phyloP scores from a whole-genome alignment of 1,284 basidiomycete genomes.

The Leccinum griseonigrum region DNA sequence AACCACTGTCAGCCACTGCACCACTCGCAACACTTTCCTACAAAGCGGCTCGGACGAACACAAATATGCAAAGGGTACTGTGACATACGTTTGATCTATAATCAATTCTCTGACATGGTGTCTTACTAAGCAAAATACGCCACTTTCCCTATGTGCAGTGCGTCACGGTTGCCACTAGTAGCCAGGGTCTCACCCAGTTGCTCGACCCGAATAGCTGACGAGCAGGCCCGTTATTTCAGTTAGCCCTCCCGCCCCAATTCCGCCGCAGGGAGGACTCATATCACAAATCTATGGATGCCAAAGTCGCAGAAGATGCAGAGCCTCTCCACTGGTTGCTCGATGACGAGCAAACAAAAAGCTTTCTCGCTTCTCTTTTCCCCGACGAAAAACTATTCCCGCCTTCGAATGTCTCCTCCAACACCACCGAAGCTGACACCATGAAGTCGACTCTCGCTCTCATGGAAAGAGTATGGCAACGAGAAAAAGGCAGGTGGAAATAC shows the following conservation, averaged over 20 bases:
- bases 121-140: neutral
- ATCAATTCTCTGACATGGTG: neutral
- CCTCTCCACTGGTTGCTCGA: constrained; percentile 1
- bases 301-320: neutral
- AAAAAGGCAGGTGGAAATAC: neutral
- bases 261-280: neutral
- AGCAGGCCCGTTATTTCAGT: too few species aligned
- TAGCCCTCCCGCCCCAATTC: too few species aligned
- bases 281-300: constrained; percentile 1
- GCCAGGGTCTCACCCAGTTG: too few species aligned
- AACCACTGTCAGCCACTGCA: too few species aligned
- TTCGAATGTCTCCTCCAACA: neutral
- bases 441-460: neutral
- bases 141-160: neutral
- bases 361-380: neutral
- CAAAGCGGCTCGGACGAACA: too few species aligned
- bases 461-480: neutral
- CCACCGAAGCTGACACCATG: neutral
- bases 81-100: too few species aligned
- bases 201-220: too few species aligned
- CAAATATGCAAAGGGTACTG: too few species aligned
- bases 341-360: neutral
- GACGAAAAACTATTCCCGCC: neutral
- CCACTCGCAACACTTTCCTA: too few species aligned
- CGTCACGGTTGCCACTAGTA: too few species aligned